Evolutionary conservation across 139 green algal genomes (phyloP).

Genomic region (Chlorella sp.): DNA sequence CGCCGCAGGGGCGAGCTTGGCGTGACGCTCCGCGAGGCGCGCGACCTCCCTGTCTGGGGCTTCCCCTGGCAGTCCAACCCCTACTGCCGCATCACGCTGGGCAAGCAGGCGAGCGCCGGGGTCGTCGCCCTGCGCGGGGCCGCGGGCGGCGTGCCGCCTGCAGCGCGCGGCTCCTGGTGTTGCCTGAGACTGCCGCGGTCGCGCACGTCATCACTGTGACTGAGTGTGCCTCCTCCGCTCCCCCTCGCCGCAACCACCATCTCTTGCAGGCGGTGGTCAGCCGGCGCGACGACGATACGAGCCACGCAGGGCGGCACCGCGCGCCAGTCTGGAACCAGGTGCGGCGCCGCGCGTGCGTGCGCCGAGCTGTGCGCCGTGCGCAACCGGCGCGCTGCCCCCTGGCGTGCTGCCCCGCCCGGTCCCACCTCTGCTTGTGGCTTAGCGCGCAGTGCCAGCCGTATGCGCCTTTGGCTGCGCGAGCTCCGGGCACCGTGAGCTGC

Average conservation of each 20-base stretch:
- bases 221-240: neutral
- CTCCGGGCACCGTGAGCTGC: no score
- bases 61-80: slow-evolving; percentile 91
- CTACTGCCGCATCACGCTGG: slow-evolving; percentile 84
- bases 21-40: slow-evolving; percentile 80
- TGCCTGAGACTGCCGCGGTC: neutral
- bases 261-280: slow-evolving; percentile 33
- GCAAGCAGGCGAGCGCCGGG: slow-evolving; percentile 82
- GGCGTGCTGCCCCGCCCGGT: no score
- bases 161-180: neutral
- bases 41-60: slow-evolving; percentile 88
- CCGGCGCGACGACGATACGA: slow-evolving; percentile 80
- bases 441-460: no score
- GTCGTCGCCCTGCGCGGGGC: slow-evolving; percentile 36
- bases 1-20: no score
- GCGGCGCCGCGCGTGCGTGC: no score
- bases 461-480: no score
- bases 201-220: neutral
- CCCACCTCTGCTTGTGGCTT: no score
- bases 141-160: neutral
- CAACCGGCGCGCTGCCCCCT: no score
- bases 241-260: neutral
- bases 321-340: slow-evolving; percentile 92
- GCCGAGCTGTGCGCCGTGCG: no score
- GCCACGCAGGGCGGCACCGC: slow-evolving; percentile 65